phyloP scores from a whole-genome alignment of 495 filamentous ascomycete genomes.

The Glutinoglossum americanum region DNA sequence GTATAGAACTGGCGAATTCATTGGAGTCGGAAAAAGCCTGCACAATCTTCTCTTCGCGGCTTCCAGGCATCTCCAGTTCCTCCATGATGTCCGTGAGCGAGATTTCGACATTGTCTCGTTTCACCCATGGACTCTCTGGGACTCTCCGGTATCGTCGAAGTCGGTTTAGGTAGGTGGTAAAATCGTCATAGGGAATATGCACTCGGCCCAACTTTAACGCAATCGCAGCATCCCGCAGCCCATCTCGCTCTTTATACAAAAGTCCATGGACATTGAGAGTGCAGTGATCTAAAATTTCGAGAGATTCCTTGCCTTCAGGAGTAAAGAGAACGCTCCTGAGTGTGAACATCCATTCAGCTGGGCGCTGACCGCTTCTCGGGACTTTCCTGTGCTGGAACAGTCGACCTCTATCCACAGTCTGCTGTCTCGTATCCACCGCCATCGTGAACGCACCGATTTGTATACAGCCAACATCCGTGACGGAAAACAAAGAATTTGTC shows the following conservation, averaged over 20 bases:
- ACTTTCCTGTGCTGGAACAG: conserved; percentile 70
- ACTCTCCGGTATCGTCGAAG: conserved; percentile 22
- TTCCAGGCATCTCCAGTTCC: conserved; percentile 54
- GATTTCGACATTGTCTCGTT: conserved; percentile 6
- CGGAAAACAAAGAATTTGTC: conserved; percentile 47
- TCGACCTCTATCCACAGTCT: conserved; percentile 75
- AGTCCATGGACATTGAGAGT: conserved; percentile 80
- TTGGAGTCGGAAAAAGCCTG: conserved; percentile 83
- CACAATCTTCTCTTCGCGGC: conserved; percentile 49
- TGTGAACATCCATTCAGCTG: conserved; percentile 86
- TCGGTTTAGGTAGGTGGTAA: conserved; percentile 35
- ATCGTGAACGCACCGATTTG: conserved; percentile 70
- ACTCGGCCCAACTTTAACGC: conserved; percentile 76
- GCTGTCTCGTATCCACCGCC: conserved; percentile 72
- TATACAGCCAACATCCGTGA: conserved; percentile 61
- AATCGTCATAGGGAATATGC: conserved; percentile 77
- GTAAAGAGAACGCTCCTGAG: conserved; percentile 73
- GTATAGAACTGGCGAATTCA: conserved; percentile 72
- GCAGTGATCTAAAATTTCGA: conserved; percentile 77
- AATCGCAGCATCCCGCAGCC: conserved; percentile 74
- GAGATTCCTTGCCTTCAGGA: conserved; percentile 59
- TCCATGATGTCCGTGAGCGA: conserved; percentile 42
- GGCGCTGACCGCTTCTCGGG: conserved; percentile 45
- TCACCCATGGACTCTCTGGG: conserved; percentile 9
- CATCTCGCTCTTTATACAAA: conserved; percentile 70